These are phyloP conservation scores for Phyllosticta paracitricarpa DNA, from an alignment of 2,329 filamentous ascomycete genomes.

Conservation along the genomic window DNA sequence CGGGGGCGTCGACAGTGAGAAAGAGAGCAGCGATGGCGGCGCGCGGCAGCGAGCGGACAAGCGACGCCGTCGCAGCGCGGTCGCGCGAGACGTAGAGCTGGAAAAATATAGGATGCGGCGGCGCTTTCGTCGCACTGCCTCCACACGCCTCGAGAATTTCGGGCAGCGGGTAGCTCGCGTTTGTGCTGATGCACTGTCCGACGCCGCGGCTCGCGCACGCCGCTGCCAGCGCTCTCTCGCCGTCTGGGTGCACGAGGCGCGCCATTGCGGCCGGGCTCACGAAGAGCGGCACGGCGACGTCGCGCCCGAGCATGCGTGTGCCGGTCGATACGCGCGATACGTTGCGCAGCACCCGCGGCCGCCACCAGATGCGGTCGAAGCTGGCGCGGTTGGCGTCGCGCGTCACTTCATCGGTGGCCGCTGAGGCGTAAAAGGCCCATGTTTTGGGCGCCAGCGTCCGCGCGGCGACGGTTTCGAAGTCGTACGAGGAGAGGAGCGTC, in stretches of 20 bases:
- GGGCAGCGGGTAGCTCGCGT: constrained; percentile 18
- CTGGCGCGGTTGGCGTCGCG: constrained; percentile 32
- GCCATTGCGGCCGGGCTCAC: constrained; percentile 29
- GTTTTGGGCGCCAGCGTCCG: constrained; percentile 28
- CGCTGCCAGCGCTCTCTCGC: constrained; percentile 28
- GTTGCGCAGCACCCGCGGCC: constrained; percentile 36
- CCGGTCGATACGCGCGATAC: constrained; percentile 27
- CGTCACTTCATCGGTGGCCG: constrained; percentile 41
- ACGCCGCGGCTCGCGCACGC: constrained; percentile 14
- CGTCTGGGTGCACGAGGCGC: constrained; percentile 26
- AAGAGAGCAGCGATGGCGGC: constrained; percentile 42
- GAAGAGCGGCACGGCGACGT: constrained; percentile 23
- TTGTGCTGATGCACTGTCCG: constrained; percentile 25
- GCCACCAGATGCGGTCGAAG: constrained; percentile 37
- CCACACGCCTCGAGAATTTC: constrained; percentile 14
- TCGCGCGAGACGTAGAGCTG: constrained; percentile 54
- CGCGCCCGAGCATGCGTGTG: constrained; percentile 24
- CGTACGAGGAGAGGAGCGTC: constrained; percentile 38
- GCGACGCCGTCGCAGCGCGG: constrained; percentile 38
- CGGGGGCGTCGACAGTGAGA: constrained; percentile 49
- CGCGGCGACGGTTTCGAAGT: constrained; percentile 34
- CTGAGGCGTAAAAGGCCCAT: constrained; percentile 40
- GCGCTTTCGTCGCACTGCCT: neutral
- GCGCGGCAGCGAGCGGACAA: constrained; percentile 37
- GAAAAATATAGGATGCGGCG: constrained; percentile 39